Base-by-base conservation (phyloP, 2,329 filamentous ascomycete species). In the Trichophyton benhamiae region DNA sequence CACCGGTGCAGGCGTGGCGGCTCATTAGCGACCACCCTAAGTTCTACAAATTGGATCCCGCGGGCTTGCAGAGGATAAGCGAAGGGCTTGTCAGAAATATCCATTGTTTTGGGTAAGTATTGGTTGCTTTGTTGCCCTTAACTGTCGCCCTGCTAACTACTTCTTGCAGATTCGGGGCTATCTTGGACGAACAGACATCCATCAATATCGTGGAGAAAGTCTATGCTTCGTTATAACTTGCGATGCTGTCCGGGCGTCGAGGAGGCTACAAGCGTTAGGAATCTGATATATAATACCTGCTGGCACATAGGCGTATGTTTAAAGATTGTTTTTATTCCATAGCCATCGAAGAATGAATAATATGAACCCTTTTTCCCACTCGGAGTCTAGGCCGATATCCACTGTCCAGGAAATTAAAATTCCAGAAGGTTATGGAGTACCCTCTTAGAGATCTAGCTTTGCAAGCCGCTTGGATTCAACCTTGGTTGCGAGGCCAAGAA, bases 1-100 rank as follows among this genome's bases (percentile, higher is more conserved):
- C 75, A 3, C 74, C 74, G 0, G 68, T 75, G 7, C 73, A 76
- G 60, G 73, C 72, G 1, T 77, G 75, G 75, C 67, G 71, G 52
- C 62, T 67, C 22, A 68, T 77, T 20, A 70, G 71, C 4, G 58
- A 62, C 3, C 69, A 71, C 58, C 72, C 72, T 0, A 65, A 68
- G 0, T 75, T 76, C 33, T 65, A 67, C 1, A 65, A 63, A 0
- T 61, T 76, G 3, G 68, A 72, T 46, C 58, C 69, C 11, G 63
- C 68, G 8, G 63, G 62, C 4, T 61, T 76, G 4, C 62, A 66
- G 8, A 62, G 44, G 0, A 63, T 77, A 22, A 68, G 68, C 27
- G 63, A 67, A 20, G 66, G 55, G 2, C 60, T 77, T 38, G 57
- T 68, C 5, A 67, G 70, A 1, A 67, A 69, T 6, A 70, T 76